Conservation (phyloP, 2,329 filamentous ascomycete species). For the Aspergillus hiratsukae region DNA sequence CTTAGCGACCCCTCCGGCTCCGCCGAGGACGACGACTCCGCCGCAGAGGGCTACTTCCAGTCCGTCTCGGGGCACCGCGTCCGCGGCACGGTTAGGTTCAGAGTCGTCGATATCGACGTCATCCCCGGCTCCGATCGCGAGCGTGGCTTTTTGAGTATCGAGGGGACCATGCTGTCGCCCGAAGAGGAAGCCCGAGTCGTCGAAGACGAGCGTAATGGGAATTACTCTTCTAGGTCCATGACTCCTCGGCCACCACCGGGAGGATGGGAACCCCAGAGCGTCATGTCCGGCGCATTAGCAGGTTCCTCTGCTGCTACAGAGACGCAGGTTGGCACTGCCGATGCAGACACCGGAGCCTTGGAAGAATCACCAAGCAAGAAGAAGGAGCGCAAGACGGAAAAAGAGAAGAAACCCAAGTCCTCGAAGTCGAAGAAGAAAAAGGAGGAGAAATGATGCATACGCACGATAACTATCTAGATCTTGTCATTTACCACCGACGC, state of each 20-base stretch:
- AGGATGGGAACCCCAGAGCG: conserved; percentile 4
- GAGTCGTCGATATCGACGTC: conserved; percentile 75
- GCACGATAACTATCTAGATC: not conserved
- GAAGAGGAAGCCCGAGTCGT: conserved; percentile 61
- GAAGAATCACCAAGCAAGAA: conserved; percentile 14
- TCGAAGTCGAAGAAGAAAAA: conserved; percentile 23
- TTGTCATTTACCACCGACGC: conserved; percentile 5
- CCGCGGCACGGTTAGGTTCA: conserved; percentile 67
- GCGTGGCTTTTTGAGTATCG: conserved; percentile 76
- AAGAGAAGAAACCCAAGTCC: conserved; percentile 20
- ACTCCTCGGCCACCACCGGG: conserved; percentile 12
- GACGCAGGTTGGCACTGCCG: conserved; percentile 12
- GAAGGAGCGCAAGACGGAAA: conserved; percentile 14
- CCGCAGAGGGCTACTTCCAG: conserved; percentile 68
- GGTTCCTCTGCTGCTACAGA: conserved; percentile 9
- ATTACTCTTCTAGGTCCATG: conserved; percentile 34
- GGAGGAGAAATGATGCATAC: conserved; percentile 9
- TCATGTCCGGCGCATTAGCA: conserved; percentile 21
- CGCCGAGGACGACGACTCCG: conserved; percentile 49
- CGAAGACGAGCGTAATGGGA: conserved; percentile 46
- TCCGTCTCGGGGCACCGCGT: conserved; percentile 67
- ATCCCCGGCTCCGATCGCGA: conserved; percentile 64
- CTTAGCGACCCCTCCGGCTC: conserved; percentile 27
- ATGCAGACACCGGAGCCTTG: conserved; percentile 8
- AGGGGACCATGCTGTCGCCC: conserved; percentile 75